These are phyloP conservation scores for Gaeumannomyces tritici DNA, from an alignment of 2,329 filamentous ascomycete genomes.

Conservation along the genomic window DNA sequence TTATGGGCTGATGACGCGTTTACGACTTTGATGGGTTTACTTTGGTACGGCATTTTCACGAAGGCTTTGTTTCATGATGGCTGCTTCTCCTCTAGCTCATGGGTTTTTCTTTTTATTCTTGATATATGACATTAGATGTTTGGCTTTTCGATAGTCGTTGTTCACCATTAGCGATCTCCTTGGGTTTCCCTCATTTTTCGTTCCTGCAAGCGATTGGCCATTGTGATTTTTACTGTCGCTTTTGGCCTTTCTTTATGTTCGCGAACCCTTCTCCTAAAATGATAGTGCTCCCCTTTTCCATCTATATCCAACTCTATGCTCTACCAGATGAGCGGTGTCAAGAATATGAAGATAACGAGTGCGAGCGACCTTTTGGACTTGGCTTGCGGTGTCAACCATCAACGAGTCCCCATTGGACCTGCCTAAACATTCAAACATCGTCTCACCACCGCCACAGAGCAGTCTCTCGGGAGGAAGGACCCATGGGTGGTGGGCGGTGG, in stretches of 20 bases:
- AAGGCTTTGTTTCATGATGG: background rate
- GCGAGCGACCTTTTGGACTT: no score
- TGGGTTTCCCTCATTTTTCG: background rate
- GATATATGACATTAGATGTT: no score
- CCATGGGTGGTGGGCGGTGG: background rate
- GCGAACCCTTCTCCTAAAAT: no score
- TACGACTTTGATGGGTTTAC: background rate
- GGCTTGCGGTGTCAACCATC: no score
- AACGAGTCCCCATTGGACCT: no score
- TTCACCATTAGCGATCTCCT: background rate
- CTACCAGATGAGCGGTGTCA: no score
- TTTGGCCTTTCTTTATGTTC: no score
- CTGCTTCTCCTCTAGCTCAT: background rate
- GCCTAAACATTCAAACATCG: background rate
- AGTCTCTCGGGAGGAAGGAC: background rate
- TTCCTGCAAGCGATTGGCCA: no score
- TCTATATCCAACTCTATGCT: no score
- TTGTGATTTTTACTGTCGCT: no score
- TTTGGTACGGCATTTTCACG: background rate
- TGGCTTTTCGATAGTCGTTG: background rate
- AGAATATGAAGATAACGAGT: no score
- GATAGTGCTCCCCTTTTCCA: no score
- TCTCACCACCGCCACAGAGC: background rate
- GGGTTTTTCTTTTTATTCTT: background rate
- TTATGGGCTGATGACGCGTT: background rate